phyloP scores from a whole-genome alignment of 2,329 filamentous ascomycete genomes.

The Albophoma yamanashiensis region DNA sequence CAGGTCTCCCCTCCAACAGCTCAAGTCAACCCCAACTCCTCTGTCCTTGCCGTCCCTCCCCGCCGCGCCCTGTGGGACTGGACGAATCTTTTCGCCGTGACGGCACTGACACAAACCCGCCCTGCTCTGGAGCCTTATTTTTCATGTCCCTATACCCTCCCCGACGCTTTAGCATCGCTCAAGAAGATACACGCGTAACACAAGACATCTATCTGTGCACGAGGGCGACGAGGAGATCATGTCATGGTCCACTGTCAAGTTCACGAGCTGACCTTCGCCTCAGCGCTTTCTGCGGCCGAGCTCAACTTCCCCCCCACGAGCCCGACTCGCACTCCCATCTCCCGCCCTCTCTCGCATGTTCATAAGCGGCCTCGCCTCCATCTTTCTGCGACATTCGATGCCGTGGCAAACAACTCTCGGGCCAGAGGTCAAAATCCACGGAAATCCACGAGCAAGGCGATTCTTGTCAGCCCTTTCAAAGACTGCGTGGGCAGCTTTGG shows the following conservation, averaged over 20 bases:
- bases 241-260: slow-evolving; percentile 15
- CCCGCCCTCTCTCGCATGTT: slow-evolving; percentile 3
- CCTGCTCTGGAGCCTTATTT: background rate
- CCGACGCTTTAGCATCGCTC: background rate
- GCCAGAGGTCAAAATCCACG: slow-evolving; percentile 4
- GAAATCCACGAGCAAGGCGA: slow-evolving; percentile 1
- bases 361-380: slow-evolving; percentile 8
- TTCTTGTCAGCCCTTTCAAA: slow-evolving; percentile 20
- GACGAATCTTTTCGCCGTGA: background rate
- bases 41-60: background rate
- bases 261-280: slow-evolving; percentile 16
- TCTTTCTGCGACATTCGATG: slow-evolving; percentile 4
- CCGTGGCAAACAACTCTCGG: slow-evolving; percentile 1
- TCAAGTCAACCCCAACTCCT: background rate
- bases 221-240: background rate
- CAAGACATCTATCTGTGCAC: background rate
- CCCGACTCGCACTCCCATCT: background rate
- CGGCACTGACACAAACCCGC: background rate
- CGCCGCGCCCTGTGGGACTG: background rate
- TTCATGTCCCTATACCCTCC: background rate
- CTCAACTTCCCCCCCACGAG: slow-evolving; percentile 8
- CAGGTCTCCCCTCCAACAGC: background rate
- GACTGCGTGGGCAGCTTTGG: slow-evolving; percentile 19
- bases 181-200: background rate
- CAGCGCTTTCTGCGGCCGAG: slow-evolving; percentile 12